These are phyloP conservation scores for Entomortierella chlamydospora DNA, from an alignment of 192 early-diverging fungal species.

Conservation along the genomic window DNA sequence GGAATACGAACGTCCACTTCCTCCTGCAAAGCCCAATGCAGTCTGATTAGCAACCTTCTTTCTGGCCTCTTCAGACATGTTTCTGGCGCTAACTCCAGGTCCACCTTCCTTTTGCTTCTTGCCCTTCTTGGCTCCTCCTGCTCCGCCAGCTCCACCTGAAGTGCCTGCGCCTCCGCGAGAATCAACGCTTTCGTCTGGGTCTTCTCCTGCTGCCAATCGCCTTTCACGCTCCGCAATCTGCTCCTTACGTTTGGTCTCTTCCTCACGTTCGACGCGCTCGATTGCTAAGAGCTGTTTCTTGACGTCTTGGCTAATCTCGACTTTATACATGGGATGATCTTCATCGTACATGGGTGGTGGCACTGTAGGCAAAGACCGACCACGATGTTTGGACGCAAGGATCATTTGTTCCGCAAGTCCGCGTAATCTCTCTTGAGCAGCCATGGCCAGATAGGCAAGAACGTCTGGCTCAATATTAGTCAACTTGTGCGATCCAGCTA, in stretches of 20 bases:
- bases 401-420: constrained; percentile 75
- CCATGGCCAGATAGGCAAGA: constrained; percentile 71
- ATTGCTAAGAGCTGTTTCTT: constrained; percentile 77
- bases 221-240: constrained; percentile 59
- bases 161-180: constrained; percentile 12
- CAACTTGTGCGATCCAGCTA: constrained; percentile 52
- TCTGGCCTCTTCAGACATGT: constrained; percentile 35
- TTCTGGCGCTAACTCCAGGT: constrained; percentile 61
- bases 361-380: constrained; percentile 68
- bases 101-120: constrained; percentile 48
- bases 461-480: constrained; percentile 69
- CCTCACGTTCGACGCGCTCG: constrained; percentile 74
- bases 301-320: constrained; percentile 73
- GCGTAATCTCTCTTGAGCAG: constrained; percentile 75
- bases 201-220: constrained; percentile 36
- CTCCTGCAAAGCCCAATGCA: constrained; percentile 43
- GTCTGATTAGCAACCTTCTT: constrained; percentile 54
- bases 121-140: constrained; percentile 30
- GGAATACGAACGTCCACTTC: constrained; percentile 39
- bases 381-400: constrained; percentile 77
- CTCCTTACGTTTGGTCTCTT: constrained; percentile 70
- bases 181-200: constrained; percentile 49
- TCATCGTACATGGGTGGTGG: constrained; percentile 66
- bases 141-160: constrained; percentile 8
- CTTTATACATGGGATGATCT: constrained; percentile 74